These are phyloP conservation scores for Russula vinacea DNA, from an alignment of 768 basidiomycete species.

Conservation along the genomic window DNA sequence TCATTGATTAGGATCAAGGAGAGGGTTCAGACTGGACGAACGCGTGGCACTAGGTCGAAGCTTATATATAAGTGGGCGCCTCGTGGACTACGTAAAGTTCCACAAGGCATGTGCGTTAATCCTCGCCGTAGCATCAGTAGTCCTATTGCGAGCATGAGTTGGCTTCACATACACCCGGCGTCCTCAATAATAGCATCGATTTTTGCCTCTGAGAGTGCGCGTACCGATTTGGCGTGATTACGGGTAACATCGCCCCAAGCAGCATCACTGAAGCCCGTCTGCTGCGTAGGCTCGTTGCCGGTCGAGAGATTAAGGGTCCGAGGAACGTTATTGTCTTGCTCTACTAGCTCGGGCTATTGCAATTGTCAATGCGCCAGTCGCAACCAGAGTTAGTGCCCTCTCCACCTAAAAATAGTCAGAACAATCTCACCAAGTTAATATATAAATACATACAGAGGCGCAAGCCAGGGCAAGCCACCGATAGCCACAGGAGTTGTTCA, in stretches of 20 bases:
- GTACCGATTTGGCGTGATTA: not conserved
- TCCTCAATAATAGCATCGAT: not conserved
- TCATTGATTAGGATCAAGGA: not conserved
- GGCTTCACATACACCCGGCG: not conserved
- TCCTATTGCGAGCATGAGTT: not conserved
- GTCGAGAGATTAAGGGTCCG: not conserved
- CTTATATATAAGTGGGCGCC: not conserved
- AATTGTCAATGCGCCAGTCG: not conserved
- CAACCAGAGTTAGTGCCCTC: not conserved
- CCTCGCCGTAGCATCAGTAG: too few relatives aligned
- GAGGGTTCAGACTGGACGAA: not conserved
- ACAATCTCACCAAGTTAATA: not conserved
- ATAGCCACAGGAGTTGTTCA: not conserved
- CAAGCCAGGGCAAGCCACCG: constrained; percentile 1
- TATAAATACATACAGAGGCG: not conserved
- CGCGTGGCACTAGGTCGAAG: not conserved
- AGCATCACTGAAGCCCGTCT: not conserved
- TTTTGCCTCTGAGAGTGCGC: not conserved
- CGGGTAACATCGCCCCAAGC: not conserved
- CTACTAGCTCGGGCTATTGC: not conserved
- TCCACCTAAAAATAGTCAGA: not conserved
- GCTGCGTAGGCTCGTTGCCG: not conserved
- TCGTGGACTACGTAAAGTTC: not conserved
- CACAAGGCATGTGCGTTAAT: too few relatives aligned
- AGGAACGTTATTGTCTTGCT: not conserved